Base-by-base conservation (phyloP, 2,329 filamentous ascomycete genomes). In the Drechslerella coelobrocha region DNA sequence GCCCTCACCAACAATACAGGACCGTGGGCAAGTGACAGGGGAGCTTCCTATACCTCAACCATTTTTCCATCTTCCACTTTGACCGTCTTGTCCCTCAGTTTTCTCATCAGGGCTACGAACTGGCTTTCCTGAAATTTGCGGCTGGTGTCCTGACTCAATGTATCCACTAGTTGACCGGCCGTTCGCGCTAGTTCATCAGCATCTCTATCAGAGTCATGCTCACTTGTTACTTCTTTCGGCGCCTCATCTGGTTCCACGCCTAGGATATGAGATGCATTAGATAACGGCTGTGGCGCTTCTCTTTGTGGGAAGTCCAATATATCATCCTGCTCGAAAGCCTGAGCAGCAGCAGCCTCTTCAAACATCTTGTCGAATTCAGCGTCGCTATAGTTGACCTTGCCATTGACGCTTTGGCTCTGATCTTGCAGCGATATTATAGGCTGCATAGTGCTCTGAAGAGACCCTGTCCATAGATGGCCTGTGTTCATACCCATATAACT, bases 91-190 rank as follows among this genome's bases (percentile, higher is more conserved):
- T 90, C 86, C 55, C 88, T 84, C 60, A 94, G 84, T 68, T 85
- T 84, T 26, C 89, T 85, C 90, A 95, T 94, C 48, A 95, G 81
- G 2, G 84, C 82, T 0, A 93, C 79, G 76, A 95, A 95, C 66
- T 85, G 85, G 74, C 89, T 92, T 76, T 92, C 86, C 75, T 87
- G 85, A 78, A 94, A 94, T 76, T 93, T 93, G 50, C 86, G 81
- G 61, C 84, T 88, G 65, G 85, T 83, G 74, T 93, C 88, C 74
- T 87, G 82, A 19, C 85, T 82, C 10, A 95, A 85, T 37, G 85
- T 87, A 59, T 88, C 83, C 3, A 94, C 81, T 2, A 95, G 82
- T 66, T 88, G 82, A 14, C 85, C 86, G 3, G 91, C 91, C 1
- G 89, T 92, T 41, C 82, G 82, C 19, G 89, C 87, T 26, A 94